Evolutionary conservation across 805 yeast species (phyloP), one percentile per base, ranked within the genome.

Genomic region (Teunomyces gatunensis): DNA sequence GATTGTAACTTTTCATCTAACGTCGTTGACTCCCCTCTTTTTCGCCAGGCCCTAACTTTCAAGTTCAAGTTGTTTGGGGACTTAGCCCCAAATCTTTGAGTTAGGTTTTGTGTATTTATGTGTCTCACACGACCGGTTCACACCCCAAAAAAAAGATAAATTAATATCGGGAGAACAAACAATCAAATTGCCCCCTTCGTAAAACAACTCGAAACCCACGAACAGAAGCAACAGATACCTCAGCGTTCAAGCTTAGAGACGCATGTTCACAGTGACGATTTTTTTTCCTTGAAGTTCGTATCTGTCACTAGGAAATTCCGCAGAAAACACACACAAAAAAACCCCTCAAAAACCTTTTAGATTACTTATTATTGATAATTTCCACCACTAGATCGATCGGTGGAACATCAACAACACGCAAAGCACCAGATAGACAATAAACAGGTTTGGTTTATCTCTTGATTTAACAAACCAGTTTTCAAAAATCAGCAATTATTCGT

Each of bases 161-260:
- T 32, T 32, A 13, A 32, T 32, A 32, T 32, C 18, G 34, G 34
- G 34, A 37, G 13, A 20, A 37, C 23, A 23, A n/a, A 21, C 40
- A 37, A 20, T 37, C 20, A 34, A 34, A 34, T 34, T 34, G 17
- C 40, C 29, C 29, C 29, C 40, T 23, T 23, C 28, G 15, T 20
- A 37, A 37, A 37, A 6, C 17, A 37, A 5, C 40, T 12, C 9
- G 28, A 21, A 15, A 37, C 18, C 15, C 15, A n/a, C 28, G 10
- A 37, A 23, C 29, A 7, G 23, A 37, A 13, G 23, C 40, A n/a
- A 37, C 25, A 37, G 17, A n/a, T 23, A 37, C 29, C 40, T 20
- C 29, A 11, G 40, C 28, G 40, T 37, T 21, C 29, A 37, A 23
- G 40, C 25, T 37, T 23, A 37, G 40, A 37, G 40, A 37, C 40